A percentile compares a stretch with the other conserved stretches of the same genome.
These are phyloP conservation scores for Thamnidium elegans DNA, from an alignment of 192 early-diverging fungal genomes.

Conservation along the genomic window DNA sequence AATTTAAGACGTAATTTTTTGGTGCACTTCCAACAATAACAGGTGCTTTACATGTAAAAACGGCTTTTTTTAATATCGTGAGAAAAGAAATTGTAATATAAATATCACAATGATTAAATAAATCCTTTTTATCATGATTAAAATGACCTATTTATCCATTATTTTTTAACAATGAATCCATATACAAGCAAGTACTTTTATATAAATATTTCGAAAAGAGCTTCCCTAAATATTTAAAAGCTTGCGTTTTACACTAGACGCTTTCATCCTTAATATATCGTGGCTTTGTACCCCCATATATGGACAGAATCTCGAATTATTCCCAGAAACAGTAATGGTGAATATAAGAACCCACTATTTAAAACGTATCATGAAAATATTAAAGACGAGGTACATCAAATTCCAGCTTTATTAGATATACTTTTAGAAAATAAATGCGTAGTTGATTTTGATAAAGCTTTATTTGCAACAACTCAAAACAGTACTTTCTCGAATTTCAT, in stretches of 20 bases:
- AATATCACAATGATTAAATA: too few relatives aligned
- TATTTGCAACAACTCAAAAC: background rate
- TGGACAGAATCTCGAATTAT: conserved; percentile 16
- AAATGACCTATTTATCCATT: too few relatives aligned
- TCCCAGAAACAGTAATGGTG: background rate
- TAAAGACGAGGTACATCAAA: background rate
- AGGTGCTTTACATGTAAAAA: too few relatives aligned
- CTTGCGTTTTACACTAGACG: conserved; percentile 10
- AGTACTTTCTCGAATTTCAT: background rate
- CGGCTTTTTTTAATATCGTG: too few relatives aligned
- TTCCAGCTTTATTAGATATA: background rate
- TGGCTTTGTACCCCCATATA: conserved; percentile 12
- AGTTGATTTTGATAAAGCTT: conserved; percentile 9
- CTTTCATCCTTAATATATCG: conserved; percentile 6
- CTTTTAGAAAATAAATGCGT: conserved; percentile 13
- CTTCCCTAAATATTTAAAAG: conserved; percentile 23
- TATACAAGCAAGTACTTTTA: too few relatives aligned
- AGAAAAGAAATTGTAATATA: too few relatives aligned
- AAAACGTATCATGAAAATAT: background rate
- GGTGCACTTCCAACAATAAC: too few relatives aligned
- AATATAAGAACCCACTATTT: background rate
- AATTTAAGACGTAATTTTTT: too few relatives aligned
- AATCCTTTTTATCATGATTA: too few relatives aligned
- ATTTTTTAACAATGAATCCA: too few relatives aligned
- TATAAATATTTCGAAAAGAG: too few relatives aligned